Evolutionary conservation across 805 yeast genomes (phyloP), one percentile per base, ranked within the genome.

Genomic region (Kluyveromyces siamensis): DNA sequence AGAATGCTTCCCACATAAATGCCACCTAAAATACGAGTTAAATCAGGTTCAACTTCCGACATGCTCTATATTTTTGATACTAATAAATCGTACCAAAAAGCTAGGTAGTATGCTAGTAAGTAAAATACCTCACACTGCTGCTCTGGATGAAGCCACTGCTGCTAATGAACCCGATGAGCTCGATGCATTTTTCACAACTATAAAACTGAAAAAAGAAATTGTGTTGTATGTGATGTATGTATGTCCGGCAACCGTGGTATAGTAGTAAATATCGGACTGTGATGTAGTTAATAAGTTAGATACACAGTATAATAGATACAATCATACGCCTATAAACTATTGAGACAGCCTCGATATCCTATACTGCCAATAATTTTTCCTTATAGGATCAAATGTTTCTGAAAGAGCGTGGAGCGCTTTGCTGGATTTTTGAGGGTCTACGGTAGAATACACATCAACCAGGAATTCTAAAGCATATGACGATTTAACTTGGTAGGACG

Each of bases 1-100:
- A 76, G 78, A 18, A 83, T 70, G 0, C 93, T 79, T 5, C 96
- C 89, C 14, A 91, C 65, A 66, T 81, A 86, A 1, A 91, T 74
- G 8, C 83, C 82, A 25, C 95, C 95, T n/a, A 87, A 65, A n/a
- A 89, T 75, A 58, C 95, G 72, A 48, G 77, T 59, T 10, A 60
- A 40, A 50, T 62, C 65, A 2, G 58, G 52, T 19, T 50, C 53
- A n/a, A n/a, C 27, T 7, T 33, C 33, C 8, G 45, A 25, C 45
- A 43, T 43, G 14, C 25, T 19, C 17, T 17, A 38, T 19, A 9
- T 11, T 10, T 10, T 38, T 19, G 8, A 19, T 19, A 38, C 3
- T 21, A 30, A 5, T 13, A 30, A 4, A 30, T 2, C 14, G 3
- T 30, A 30, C 35, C 35, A 30, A 4, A 30, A 30, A 10, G 35